Evolutionary conservation across 2,329 filamentous ascomycete genomes (phyloP), one percentile per base, ranked within the genome.

Genomic region (Pochonia chlamydosporia): DNA sequence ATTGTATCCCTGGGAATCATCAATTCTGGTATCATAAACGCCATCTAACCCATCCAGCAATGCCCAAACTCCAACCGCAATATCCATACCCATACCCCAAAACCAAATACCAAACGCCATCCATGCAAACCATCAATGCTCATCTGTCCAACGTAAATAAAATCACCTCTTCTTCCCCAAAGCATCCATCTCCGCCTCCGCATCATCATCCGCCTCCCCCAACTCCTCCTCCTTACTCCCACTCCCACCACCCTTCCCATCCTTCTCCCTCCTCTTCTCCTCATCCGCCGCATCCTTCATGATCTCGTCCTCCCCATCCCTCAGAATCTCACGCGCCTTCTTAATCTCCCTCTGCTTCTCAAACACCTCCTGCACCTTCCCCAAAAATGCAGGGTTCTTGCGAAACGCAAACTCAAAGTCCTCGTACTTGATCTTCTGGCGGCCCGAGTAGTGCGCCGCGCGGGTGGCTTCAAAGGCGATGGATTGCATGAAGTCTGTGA

Each of bases 401-500:
- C 93, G 81, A 56, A 97, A 81, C 33, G 90, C 89, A 68, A 95
- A 99, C 61, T 95, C 90, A 71, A 99, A 96, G 68, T 99, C 93
- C 61, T 96, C 92, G 60, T 95, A 88, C 67, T 99, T 99, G 70
- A 99, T 90, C 71, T 99, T 99, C 60, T 95, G 89, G 2, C 93
- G 87, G 1, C 90, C 86, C 3, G 87, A 84, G 67, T 95, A 89
- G 64, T 88, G 84, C 1, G 93, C 93, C 45, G 85, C 84, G 39
- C 88, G 82, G 4, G 90, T 89, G 4, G 93, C 92, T 62, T 89
- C 85, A 71, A 95, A 93, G 68, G 88, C 92, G 46, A 93, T 84
- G 65, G 93, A 89, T 63, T 95, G 89, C 64, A 97, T 89, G 74
- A 95, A 96, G 72, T 97, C 93, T 52, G 91, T 96, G 51, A 96